Base-by-base conservation (phyloP, 163 green algal genomes). In the Scenedesmus sp. region DNA sequence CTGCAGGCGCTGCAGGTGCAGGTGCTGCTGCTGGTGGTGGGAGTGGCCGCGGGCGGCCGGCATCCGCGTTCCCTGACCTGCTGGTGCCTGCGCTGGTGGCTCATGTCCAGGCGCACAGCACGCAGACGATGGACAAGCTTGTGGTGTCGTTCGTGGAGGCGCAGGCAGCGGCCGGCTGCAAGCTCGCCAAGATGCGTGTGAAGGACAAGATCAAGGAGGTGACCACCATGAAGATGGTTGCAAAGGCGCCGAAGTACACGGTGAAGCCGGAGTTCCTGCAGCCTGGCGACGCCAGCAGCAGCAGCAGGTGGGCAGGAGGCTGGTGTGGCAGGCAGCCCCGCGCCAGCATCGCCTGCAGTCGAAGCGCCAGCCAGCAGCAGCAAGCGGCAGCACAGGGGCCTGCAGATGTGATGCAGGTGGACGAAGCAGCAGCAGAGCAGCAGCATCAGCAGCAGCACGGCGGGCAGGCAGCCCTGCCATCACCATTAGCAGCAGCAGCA, bases 141-240 rank as follows among this genome's bases (percentile, higher is more conserved):
- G 46, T 53, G 13, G 68, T 42, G 9, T 44, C 61, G 24, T 92
- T 92, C 51, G 68, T 92, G 6, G 61, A 87, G 59, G 70, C 68
- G 65, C 65, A 85, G 24, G 59, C 65, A 30, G 87, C 49, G 20
- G 87, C 87, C 16, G 59, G 87, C 44, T 51, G 18, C 44, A 72
- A 80, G 61, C 24, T 92, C 2, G 46, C 65, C 0, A 92, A 92
- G 88, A 73, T 73, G 22, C 33, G 81, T 18, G 88, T 92, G 26
- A 68, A 70, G 16, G 80, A 88, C 20, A 88, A 88, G 81, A 84
- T 92, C 33, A 84, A 79, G 18, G 81, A 89, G 65, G 33, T 92
- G 15, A 82, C 65, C 15, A 76, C 68, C n/a, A 72, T 76, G 81
- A 72, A 40, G n/a, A 88, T 80, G 86, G 5, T 59, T 33, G 46